Conservation (phyloP, 257 asterid species). For the Jacaranda copaia region DNA sequence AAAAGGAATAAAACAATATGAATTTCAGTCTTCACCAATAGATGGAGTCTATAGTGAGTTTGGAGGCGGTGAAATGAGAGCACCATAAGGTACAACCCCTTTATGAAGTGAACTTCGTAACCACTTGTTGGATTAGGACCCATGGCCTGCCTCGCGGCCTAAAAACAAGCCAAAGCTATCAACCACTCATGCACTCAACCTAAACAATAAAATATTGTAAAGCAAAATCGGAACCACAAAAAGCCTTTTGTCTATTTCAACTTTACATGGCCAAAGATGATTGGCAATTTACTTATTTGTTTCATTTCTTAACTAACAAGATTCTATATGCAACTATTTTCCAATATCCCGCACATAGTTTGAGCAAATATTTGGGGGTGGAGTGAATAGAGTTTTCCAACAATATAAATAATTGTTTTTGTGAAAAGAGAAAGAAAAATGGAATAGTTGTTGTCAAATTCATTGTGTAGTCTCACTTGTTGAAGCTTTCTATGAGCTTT, state of each 20-base stretch:
- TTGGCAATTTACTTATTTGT: not conserved
- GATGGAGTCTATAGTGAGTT: not conserved
- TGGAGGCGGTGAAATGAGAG: not conserved
- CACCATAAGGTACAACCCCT: not conserved
- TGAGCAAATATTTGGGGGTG: no score
- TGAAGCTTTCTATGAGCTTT: no score
- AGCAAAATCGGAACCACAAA: constrained; percentile 21
- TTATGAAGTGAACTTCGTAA: not conserved
- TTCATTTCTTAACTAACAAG: constrained; percentile 19
- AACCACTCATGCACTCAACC: constrained; percentile 20
- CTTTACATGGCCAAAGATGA: constrained; percentile 11
- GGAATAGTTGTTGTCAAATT: not conserved
- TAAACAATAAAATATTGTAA: not conserved
- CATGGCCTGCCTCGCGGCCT: constrained; percentile 14
- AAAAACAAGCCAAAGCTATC: constrained; percentile 7
- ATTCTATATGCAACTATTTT: not conserved
- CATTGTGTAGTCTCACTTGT: not conserved
- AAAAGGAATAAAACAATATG: not conserved
- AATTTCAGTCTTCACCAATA: not conserved
- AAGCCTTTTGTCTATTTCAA: constrained; percentile 27
- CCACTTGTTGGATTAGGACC: constrained; percentile 26
- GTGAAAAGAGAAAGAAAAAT: no score
- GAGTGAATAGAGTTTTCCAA: no score
- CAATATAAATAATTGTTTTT: no score
- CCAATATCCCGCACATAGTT: no score